Evolutionary conservation across 495 filamentous ascomycete species (phyloP).

Genomic region (Paragyromitra xinjiangensis): DNA sequence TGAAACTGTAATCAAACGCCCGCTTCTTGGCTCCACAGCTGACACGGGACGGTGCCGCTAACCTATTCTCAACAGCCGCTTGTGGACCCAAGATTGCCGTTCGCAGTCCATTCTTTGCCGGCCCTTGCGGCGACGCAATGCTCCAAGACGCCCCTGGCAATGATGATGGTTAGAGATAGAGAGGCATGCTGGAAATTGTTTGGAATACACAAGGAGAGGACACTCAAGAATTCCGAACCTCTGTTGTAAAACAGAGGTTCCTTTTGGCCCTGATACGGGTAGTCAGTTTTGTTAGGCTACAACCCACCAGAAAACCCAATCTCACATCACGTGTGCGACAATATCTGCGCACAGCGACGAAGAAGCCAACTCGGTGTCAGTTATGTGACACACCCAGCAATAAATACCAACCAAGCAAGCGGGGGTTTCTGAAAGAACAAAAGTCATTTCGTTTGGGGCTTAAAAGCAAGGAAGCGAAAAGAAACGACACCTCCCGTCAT

Average conservation of each 20-base stretch:
- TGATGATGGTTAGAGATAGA: slow-evolving; percentile 21
- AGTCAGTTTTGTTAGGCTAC: slow-evolving; percentile 3
- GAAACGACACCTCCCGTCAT: background rate
- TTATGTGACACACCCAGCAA: slow-evolving; percentile 5
- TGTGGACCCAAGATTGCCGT: slow-evolving; percentile 26
- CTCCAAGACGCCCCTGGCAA: slow-evolving; percentile 7
- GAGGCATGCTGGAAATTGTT: slow-evolving; percentile 1
- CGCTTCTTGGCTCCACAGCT: slow-evolving; percentile 44
- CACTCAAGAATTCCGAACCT: background rate
- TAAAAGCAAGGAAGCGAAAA: slow-evolving; percentile 26
- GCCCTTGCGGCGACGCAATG: slow-evolving; percentile 41
- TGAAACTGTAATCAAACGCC: slow-evolving; percentile 52
- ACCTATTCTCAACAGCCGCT: slow-evolving; percentile 39
- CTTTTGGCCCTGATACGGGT: background rate
- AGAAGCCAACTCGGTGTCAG: slow-evolving; percentile 8
- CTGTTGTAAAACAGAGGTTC: slow-evolving; percentile 3
- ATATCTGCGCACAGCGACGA: background rate
- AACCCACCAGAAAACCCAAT: background rate
- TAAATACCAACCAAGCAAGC: slow-evolving; percentile 10
- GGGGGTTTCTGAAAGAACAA: slow-evolving; percentile 21
- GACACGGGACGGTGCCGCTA: slow-evolving; percentile 32
- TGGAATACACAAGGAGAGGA: slow-evolving; percentile 25
- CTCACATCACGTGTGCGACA: slow-evolving; percentile 17
- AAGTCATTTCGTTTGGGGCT: slow-evolving; percentile 25
- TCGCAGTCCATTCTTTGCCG: slow-evolving; percentile 8